These are phyloP conservation scores for Phytophthora macrochlamydospora DNA, from an alignment of 352 stramenopile genomes.

Conservation along the genomic window DNA sequence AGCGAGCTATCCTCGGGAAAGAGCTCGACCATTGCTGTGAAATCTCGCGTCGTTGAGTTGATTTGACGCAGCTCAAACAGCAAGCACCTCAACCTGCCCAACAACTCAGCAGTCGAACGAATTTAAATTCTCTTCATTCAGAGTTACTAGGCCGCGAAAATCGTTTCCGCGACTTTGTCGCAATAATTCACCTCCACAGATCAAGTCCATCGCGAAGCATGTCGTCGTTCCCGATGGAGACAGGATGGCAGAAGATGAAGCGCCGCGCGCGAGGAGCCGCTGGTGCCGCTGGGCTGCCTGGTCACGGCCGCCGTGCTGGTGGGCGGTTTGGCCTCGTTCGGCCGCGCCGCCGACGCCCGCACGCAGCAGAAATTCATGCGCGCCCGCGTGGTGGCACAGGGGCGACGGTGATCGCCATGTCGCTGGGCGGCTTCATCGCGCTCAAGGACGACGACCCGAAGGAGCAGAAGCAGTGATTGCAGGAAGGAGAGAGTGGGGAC, in stretches of 20 bases:
- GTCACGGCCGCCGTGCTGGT: conserved; percentile 66
- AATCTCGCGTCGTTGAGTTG: no score
- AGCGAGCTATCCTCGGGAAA: no score
- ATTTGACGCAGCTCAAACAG: no score
- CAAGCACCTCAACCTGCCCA: no score
- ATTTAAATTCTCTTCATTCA: no score
- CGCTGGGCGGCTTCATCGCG: conserved; percentile 71
- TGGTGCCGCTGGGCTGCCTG: conserved; percentile 75
- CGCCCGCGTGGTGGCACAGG: conserved; percentile 70
- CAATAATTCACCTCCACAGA: conserved; percentile 6
- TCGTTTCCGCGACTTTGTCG: not conserved
- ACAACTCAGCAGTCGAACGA: no score
- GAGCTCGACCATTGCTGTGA: no score
- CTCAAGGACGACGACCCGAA: conserved; percentile 51
- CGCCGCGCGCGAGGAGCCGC: conserved; percentile 73
- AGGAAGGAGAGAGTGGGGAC: conserved; percentile 2
- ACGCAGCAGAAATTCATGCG: conserved; percentile 89
- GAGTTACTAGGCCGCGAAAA: not conserved
- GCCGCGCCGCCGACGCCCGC: conserved; percentile 57
- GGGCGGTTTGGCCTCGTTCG: conserved; percentile 71
- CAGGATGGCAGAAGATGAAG: conserved; percentile 83
- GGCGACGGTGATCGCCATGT: conserved; percentile 67
- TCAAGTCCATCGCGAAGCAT: conserved; percentile 17
- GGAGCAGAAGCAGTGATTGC: not conserved
- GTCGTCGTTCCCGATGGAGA: conserved; percentile 55